Base-by-base conservation (phyloP, 31 red algal genomes). In the Odonthalia washingtoniensis region DNA sequence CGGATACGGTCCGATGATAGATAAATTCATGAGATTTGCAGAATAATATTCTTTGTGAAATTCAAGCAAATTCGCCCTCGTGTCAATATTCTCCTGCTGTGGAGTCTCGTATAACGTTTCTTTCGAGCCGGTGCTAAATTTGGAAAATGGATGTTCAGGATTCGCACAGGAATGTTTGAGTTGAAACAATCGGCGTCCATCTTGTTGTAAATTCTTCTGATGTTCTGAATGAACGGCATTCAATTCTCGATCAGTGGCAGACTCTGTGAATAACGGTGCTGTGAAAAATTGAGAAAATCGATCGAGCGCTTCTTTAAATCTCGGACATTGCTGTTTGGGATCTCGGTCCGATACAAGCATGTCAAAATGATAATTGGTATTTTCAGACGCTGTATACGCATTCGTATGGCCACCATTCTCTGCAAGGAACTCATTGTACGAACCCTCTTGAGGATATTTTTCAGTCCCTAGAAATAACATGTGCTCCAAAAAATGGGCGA, bases 401-500 rank as follows among this genome's bases (percentile, higher is more conserved):
- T 99, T 99, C 72, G 82, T 85, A 46, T 72, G 75, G 30, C 97
- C 97, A 32, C 94, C 97, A 53, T 99, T 89, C 73, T 96, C 89
- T 0, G 83, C 82, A 40, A 99, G 39, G 33, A 93, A 96, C 40
- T 74, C 62, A 35, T 87, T 80, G 85, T 99, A 99, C 18, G 82
- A 88, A 31, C 85, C 95, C 46, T 99, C 97, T 36, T 96, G 88
- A 1, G 97, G 97, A 86, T 99, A 99, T 80, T 99, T 99, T 32
- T 94, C 92, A 42, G 97, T 95, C 24, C 97, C 97, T 16, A 99
- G 84, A 77, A 99, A 99, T 18, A 96, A 81, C 94, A 99, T 96
- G 62, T 99, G 97, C 77, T 99, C 97, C 3, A 87, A 77, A 73
- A 99, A 99, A 81, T 99, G 97, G 21, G 97, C 97, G 27, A 99